Conservation (phyloP, 768 basidiomycete species). For the Neoboletus brunneissimus region DNA sequence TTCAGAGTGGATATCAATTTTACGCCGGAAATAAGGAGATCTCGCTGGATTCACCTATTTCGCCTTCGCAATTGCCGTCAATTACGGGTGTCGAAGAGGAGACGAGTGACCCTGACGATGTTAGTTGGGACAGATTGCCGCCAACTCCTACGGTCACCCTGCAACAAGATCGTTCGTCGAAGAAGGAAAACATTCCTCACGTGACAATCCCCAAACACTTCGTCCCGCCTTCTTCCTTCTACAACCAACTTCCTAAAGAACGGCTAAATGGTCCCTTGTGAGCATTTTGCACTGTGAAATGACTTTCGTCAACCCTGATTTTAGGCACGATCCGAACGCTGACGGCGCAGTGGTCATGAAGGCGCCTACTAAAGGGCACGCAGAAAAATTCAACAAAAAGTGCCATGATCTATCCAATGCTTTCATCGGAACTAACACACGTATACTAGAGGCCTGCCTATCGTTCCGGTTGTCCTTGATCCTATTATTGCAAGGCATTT, state of each 20-base stretch:
- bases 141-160: slow-evolving; percentile 11
- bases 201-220: slow-evolving; percentile 29
- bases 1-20: slow-evolving; percentile 39
- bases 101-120: slow-evolving; percentile 20
- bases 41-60: slow-evolving; percentile 53
- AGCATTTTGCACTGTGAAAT: not conserved
- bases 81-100: slow-evolving; percentile 35
- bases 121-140: slow-evolving; percentile 8
- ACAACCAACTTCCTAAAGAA: slow-evolving; percentile 40
- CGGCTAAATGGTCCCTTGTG: slow-evolving; percentile 26
- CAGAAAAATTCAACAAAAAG: slow-evolving; percentile 69
- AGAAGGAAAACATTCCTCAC: slow-evolving; percentile 24
- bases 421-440: slow-evolving; percentile 2
- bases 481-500: slow-evolving; percentile 75
- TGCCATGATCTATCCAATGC: slow-evolving; percentile 26
- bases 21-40: slow-evolving; percentile 61
- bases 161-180: slow-evolving; percentile 5
- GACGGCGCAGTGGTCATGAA: slow-evolving; percentile 87
- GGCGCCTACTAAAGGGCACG: slow-evolving; percentile 64
- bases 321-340: slow-evolving; percentile 73
- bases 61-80: slow-evolving; percentile 50
- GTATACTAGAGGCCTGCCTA: slow-evolving; percentile 49
- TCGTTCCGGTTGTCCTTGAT: slow-evolving; percentile 87
- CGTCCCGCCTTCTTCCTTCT: slow-evolving; percentile 61
- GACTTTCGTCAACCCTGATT: not conserved